Conservation (phyloP, 2,329 filamentous ascomycete genomes). For the Pseudogymnoascus sp. region DNA sequence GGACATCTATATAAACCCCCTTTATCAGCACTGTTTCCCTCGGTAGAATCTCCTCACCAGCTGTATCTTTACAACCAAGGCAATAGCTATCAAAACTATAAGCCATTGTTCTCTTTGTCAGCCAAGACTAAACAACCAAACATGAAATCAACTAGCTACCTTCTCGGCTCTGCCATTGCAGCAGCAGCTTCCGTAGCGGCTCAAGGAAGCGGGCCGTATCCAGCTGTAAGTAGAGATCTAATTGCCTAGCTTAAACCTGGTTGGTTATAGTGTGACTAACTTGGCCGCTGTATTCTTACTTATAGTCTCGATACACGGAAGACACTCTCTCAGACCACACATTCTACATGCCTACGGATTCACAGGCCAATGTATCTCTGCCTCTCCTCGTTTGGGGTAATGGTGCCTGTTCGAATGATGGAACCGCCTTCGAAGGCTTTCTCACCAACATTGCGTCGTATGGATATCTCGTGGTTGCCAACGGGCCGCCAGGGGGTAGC, state of each 20-base stretch:
- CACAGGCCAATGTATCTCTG: neutral
- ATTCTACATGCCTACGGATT: neutral
- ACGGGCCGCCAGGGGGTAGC: neutral
- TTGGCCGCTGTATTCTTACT: neutral
- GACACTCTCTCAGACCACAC: neutral
- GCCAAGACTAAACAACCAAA: neutral
- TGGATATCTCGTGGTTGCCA: constrained; percentile 9
- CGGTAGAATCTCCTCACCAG: neutral
- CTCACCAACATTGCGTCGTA: constrained; percentile 10
- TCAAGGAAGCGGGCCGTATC: neutral
- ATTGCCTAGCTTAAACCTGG: neutral
- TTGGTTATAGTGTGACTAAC: neutral
- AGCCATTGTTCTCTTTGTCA: neutral
- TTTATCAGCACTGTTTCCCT: neutral
- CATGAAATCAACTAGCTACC: neutral
- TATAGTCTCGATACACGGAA: neutral
- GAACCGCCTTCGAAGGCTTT: constrained; percentile 6
- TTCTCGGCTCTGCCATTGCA: neutral
- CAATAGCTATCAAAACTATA: neutral
- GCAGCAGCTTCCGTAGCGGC: neutral
- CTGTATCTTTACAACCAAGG: neutral
- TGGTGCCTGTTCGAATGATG: constrained; percentile 3
- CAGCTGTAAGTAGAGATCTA: neutral
- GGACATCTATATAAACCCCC: neutral
- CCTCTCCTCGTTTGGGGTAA: constrained; percentile 7